Base-by-base conservation (phyloP, 2,329 filamentous ascomycete species). In the Arthrocladium fulminans region DNA sequence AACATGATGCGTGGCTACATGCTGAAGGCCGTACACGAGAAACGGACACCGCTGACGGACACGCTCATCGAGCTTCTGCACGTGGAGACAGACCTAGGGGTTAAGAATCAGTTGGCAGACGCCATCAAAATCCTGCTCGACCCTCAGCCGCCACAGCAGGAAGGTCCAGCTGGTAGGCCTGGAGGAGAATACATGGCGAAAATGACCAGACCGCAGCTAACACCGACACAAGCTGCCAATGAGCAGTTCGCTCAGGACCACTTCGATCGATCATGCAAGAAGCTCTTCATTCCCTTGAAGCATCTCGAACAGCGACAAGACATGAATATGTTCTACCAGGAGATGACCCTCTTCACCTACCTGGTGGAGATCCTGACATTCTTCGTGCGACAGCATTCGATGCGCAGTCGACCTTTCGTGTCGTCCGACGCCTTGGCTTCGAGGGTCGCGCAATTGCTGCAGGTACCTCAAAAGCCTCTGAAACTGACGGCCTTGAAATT, bases 21-120 rank as follows among this genome's bases (percentile, higher is more conserved):
- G 59, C 90, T 95, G 65, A 87, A 88, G 53, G 88, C 94, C 56
- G 84, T 96, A 53, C 83, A 84, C 55, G 88, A 96, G 55, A 89
- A 89, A 62, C 81, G 86, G 57, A 80, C 83, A 2, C 87, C 88
- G 3, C 69, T 98, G 47, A 96, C 88, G 1, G 92, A 97, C 63
- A 94, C 87, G 0, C 71, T 98, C 34, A 94, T 97, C 50, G 90
- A 96, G 58, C 74, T 98, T 35, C 76, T 98, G 1, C 76, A 97
- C 40, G 82, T 92, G 1, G 92, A 98, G 68, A 84, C 86, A 15
- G 92, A 98, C 61, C 73, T 97, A 13, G 92, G 92, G 0, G 88
- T 97, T 54, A 96, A 95, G 67, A 88, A 88, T 23, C 92, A 97
- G 65, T 84, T 97, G 60, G 88, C 89, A 2, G 92, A 98, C 69